These are phyloP conservation scores for Phytophthora constricta DNA, from an alignment of 352 stramenopile species.

Conservation along the genomic window DNA sequence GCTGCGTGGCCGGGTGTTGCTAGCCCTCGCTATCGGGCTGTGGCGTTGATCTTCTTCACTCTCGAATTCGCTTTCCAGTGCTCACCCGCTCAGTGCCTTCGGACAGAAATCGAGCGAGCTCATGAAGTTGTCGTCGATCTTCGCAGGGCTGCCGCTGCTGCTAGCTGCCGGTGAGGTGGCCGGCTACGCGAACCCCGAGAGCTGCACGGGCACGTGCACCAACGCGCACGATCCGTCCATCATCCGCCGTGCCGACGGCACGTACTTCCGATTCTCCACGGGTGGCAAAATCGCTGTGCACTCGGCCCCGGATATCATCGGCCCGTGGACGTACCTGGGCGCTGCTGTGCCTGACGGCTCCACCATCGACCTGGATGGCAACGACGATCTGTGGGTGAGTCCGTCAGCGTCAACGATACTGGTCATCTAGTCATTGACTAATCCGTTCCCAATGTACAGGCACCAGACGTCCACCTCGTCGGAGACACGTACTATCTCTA, in stretches of 20 bases:
- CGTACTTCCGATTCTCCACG: slow-evolving; percentile 65
- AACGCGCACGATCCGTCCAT: slow-evolving; percentile 64
- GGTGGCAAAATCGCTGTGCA: slow-evolving; percentile 61
- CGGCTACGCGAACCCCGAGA: slow-evolving; percentile 30
- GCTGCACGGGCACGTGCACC: slow-evolving; percentile 35
- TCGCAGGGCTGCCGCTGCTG: slow-evolving; percentile 20
- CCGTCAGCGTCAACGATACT: too few species aligned
- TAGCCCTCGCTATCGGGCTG: too few species aligned
- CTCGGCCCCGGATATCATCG: slow-evolving; percentile 43
- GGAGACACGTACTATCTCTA: slow-evolving; percentile 63
- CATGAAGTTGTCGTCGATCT: slow-evolving; percentile 19
- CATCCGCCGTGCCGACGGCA: slow-evolving; percentile 53
- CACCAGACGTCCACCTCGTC: slow-evolving; percentile 46
- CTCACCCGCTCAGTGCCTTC: not conserved
- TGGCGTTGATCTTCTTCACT: not conserved
- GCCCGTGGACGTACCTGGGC: slow-evolving; percentile 54
- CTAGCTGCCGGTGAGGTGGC: slow-evolving; percentile 11
- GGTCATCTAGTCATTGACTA: not conserved
- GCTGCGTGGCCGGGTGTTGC: too few species aligned
- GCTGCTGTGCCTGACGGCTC: slow-evolving; percentile 48
- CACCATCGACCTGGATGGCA: slow-evolving; percentile 52
- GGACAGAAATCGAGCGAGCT: not conserved
- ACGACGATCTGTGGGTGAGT: slow-evolving; percentile 52
- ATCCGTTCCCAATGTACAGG: slow-evolving; percentile 9
- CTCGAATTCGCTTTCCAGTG: slow-evolving; percentile 4